Percentiles rank a stretch among this genome's conserved stretches.
Conservation (phyloP, 805 yeast genomes). For the Wickerhamiella parazyma region DNA sequence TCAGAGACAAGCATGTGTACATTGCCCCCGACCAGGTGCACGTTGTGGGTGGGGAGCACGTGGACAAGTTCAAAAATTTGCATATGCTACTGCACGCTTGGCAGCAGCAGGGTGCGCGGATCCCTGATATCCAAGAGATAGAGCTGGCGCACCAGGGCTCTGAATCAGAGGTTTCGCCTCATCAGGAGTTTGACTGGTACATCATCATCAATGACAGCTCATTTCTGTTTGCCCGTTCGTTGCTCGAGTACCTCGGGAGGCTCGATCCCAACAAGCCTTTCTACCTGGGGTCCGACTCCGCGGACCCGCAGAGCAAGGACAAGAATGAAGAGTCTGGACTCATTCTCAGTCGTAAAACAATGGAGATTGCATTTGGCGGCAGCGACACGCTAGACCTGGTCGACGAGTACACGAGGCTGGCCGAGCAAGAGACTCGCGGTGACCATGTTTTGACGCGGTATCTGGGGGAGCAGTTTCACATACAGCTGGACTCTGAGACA, state of each 20-base stretch:
- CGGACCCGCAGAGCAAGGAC: constrained; percentile 6
- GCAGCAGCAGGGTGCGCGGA: background rate
- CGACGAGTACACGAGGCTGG: constrained; percentile 13
- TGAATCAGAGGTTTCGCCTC: background rate
- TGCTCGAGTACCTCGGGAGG: constrained; percentile 11
- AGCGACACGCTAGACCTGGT: constrained; percentile 4
- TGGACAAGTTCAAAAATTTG: constrained; percentile 17
- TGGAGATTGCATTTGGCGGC: constrained; percentile 14
- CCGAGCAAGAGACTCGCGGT: constrained; percentile 18
- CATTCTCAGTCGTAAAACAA: constrained; percentile 15
- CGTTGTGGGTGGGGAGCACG: constrained; percentile 13
- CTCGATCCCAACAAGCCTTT: constrained; percentile 13
- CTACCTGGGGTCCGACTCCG: constrained; percentile 13
- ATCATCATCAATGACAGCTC: constrained; percentile 15
- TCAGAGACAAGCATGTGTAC: constrained; percentile 17
- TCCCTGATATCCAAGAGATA: no score
- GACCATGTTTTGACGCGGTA: constrained; percentile 20
- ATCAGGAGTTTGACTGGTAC: constrained; percentile 16
- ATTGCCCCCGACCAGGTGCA: constrained; percentile 14
- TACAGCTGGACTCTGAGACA: constrained; percentile 11
- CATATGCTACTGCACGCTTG: constrained; percentile 21
- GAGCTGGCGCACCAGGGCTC: background rate
- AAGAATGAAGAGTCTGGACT: constrained; percentile 14
- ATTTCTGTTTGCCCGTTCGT: constrained; percentile 11
- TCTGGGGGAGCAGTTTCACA: constrained; percentile 11